phyloP scores from a whole-genome alignment of 441 rosid species.

The Populus hybrid region DNA sequence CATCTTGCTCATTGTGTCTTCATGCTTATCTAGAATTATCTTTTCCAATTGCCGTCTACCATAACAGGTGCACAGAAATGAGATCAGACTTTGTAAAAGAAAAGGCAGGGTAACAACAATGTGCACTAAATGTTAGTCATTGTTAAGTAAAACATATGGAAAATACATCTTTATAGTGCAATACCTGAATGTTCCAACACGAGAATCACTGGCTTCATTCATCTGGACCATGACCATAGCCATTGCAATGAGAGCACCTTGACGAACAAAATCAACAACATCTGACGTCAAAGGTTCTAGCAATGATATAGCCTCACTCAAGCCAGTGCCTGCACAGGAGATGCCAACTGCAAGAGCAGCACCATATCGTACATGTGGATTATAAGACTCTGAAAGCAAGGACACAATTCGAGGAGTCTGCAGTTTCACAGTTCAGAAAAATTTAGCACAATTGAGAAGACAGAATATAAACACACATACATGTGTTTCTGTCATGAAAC shows the following conservation, averaged over 20 bases:
- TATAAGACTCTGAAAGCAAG: slow-evolving; percentile 86
- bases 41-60: slow-evolving; percentile 89
- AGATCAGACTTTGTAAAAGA: not conserved
- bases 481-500: not conserved
- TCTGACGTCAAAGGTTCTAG: slow-evolving; percentile 96
- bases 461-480: not conserved
- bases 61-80: slow-evolving; percentile 3
- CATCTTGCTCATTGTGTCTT: slow-evolving; percentile 99
- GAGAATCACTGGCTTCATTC: slow-evolving; percentile 93
- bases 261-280: slow-evolving; percentile 98
- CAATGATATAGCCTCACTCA: slow-evolving; percentile 93
- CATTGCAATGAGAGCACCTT: slow-evolving; percentile 99
- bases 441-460: slow-evolving; percentile 4
- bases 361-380: slow-evolving; percentile 99
- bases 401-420: slow-evolving; percentile 98
- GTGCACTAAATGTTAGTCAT: not conserved
- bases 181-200: slow-evolving; percentile 93
- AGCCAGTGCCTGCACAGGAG: slow-evolving; percentile 95
- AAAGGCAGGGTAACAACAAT: not conserved
- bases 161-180: not conserved
- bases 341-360: slow-evolving; percentile 99
- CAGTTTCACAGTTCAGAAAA: slow-evolving; percentile 22
- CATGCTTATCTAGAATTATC: slow-evolving; percentile 91
- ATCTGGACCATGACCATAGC: slow-evolving; percentile 98
- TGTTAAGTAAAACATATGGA: slow-evolving; percentile 1